Conservation (phyloP, 176 grass and related monocot genomes). For the Hordeum marinum region DNA sequence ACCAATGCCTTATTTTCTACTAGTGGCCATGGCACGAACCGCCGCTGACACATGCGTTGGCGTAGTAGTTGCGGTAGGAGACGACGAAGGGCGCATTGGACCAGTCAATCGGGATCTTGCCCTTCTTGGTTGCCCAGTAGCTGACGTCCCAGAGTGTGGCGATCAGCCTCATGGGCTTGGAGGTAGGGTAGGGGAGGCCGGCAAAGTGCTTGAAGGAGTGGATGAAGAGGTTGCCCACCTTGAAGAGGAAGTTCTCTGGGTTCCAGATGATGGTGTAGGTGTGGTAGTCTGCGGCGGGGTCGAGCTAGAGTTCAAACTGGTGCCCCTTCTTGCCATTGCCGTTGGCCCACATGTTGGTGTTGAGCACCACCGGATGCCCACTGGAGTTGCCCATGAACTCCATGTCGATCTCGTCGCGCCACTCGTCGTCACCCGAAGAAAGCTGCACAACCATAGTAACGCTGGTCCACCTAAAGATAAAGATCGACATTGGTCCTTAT, state of each 20-base stretch:
- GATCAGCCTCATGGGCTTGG: slow-evolving; percentile 47
- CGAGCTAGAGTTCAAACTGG: not conserved
- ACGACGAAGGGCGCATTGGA: not conserved
- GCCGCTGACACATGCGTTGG: not conserved
- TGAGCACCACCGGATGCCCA: not conserved
- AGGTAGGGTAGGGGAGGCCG: slow-evolving; percentile 30
- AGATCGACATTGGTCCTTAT: no score
- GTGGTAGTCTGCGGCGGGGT: not conserved
- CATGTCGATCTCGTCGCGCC: not conserved
- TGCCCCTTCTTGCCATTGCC: not conserved
- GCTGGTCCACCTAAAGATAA: not conserved
- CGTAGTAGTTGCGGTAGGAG: slow-evolving; percentile 30
- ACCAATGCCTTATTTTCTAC: no score
- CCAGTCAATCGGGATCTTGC: slow-evolving; percentile 38
- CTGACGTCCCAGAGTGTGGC: not conserved
- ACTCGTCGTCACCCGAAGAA: not conserved
- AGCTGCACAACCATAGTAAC: not conserved
- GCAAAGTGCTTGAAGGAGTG: slow-evolving; percentile 24
- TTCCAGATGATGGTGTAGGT: slow-evolving; percentile 2
- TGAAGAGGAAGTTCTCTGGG: slow-evolving; percentile 23
- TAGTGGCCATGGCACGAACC: not conserved
- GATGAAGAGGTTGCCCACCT: slow-evolving; percentile 22
- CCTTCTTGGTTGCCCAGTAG: slow-evolving; percentile 46
- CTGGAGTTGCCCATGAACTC: not conserved
- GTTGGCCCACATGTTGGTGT: not conserved